Evolutionary conservation across 495 filamentous ascomycete genomes (phyloP).

Genomic region (Hypoxylon lenormandii): DNA sequence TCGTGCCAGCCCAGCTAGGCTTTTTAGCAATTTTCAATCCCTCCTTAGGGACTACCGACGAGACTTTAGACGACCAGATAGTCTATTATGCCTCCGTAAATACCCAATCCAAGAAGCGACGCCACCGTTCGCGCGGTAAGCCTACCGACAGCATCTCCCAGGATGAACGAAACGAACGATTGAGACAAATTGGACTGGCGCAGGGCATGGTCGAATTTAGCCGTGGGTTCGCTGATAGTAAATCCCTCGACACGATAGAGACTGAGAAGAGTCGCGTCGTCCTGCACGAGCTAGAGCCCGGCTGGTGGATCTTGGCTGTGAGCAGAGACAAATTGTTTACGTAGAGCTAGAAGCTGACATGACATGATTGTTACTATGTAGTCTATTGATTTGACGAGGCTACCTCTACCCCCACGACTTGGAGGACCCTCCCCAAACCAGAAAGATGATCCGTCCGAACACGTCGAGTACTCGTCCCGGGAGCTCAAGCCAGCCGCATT

Average conservation of each 20-base stretch:
- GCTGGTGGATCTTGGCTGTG: conserved; percentile 96
- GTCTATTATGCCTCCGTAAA: conserved; percentile 86
- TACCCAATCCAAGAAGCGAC: conserved; percentile 54
- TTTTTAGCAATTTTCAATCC: conserved; percentile 96
- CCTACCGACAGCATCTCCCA: conserved; percentile 58
- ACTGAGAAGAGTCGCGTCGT: conserved; percentile 88
- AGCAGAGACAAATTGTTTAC: conserved; percentile 36
- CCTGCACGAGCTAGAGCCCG: conserved; percentile 78
- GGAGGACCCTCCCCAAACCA: conserved; percentile 36
- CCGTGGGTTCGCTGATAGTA: conserved; percentile 81
- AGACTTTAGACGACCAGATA: conserved; percentile 88
- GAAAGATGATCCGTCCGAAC: conserved; percentile 49
- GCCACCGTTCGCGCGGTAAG: conserved; percentile 54
- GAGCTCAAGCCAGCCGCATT: conserved; percentile 87
- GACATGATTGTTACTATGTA: conserved; percentile 43
- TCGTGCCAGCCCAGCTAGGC: conserved; percentile 83
- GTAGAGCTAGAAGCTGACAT: conserved; percentile 17
- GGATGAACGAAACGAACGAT: conserved; percentile 79
- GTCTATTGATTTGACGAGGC: conserved; percentile 79
- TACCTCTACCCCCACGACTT: conserved; percentile 59
- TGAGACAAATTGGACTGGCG: conserved; percentile 94
- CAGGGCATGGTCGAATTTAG: conserved; percentile 97
- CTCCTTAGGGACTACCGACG: conserved; percentile 84
- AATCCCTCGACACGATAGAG: conserved; percentile 84
- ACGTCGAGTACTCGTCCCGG: conserved; percentile 81